These are phyloP conservation scores for Termitomyces sp. DNA, from an alignment of 768 basidiomycete species.

Conservation along the genomic window DNA sequence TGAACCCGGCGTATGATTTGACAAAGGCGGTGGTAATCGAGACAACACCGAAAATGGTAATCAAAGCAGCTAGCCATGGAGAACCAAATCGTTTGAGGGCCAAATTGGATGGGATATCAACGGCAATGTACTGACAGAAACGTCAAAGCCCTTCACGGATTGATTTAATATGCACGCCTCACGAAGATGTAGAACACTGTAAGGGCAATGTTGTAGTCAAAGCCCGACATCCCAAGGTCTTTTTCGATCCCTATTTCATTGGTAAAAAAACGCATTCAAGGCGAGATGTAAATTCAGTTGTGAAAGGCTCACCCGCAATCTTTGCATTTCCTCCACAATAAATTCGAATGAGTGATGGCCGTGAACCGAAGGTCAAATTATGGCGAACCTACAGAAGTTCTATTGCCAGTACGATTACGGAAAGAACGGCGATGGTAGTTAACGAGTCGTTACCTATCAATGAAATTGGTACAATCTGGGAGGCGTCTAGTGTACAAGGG, in stretches of 20 bases:
- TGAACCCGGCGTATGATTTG: conserved; percentile 17
- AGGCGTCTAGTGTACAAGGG: not conserved
- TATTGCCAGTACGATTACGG: not conserved
- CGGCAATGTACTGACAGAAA: conserved; percentile 14
- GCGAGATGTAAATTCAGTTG: not conserved
- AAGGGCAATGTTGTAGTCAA: conserved; percentile 32
- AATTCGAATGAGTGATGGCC: not conserved
- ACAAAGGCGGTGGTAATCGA: conserved; percentile 20
- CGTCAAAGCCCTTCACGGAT: not conserved
- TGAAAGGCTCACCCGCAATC: conserved; percentile 13
- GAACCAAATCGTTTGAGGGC: conserved; percentile 19
- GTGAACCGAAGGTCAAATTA: not conserved
- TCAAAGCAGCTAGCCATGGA: conserved; percentile 17
- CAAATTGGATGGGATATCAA: conserved; percentile 21
- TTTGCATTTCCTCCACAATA: conserved; percentile 18
- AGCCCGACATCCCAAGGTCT: conserved; percentile 30
- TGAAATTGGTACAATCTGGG: conserved; percentile 20
- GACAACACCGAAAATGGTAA: conserved; percentile 17
- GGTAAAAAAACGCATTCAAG: not conserved
- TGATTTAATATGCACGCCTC: not conserved
- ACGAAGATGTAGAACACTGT: conserved; percentile 31
- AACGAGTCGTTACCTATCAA: conserved; percentile 12
- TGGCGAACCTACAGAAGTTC: conserved; percentile 19
- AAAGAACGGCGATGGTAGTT: not conserved
- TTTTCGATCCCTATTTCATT: conserved; percentile 21